phyloP scores from a whole-genome alignment of 2,329 filamentous ascomycete species.

The Alternaria sp. region DNA sequence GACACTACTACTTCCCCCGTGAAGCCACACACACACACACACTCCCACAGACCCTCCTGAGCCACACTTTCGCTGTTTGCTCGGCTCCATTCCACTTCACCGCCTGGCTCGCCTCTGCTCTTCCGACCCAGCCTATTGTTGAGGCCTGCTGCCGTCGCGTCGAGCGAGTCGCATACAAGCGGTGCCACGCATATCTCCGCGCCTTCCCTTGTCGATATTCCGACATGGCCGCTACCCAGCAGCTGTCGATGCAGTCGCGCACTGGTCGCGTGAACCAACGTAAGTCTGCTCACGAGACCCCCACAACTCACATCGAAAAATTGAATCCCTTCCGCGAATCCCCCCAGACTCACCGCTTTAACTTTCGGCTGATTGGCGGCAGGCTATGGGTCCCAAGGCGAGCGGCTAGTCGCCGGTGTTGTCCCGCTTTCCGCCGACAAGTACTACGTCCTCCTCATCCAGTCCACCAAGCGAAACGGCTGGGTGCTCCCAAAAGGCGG shows the following conservation, averaged over 20 bases:
- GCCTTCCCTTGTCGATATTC: too few species aligned
- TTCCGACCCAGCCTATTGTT: constrained; percentile 23
- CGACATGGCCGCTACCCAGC: constrained; percentile 56
- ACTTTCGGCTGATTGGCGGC: constrained; percentile 29
- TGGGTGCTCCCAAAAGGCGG: constrained; percentile 99
- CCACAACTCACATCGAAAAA: background rate
- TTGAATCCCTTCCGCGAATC: constrained; percentile 17
- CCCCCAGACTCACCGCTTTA: constrained; percentile 9
- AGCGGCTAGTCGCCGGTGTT: constrained; percentile 92
- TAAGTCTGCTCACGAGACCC: constrained; percentile 62
- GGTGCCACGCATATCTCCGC: constrained; percentile 5
- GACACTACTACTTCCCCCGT: constrained; percentile 18
- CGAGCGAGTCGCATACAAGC: constrained; percentile 23
- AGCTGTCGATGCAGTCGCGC: constrained; percentile 69
- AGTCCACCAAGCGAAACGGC: constrained; percentile 86
- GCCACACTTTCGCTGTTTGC: constrained; percentile 26
- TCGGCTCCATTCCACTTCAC: constrained; percentile 39
- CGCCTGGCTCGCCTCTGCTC: constrained; percentile 31
- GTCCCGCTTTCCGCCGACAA: constrained; percentile 89
- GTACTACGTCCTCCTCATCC: constrained; percentile 88
- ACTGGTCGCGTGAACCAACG: constrained; percentile 81
- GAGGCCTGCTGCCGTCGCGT: constrained; percentile 13
- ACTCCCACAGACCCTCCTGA: background rate
- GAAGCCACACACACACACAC: constrained; percentile 11
- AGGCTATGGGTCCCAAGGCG: constrained; percentile 93